Evolutionary conservation across 2,329 filamentous ascomycete species (phyloP).

Genomic region (Aspergillus sp.): DNA sequence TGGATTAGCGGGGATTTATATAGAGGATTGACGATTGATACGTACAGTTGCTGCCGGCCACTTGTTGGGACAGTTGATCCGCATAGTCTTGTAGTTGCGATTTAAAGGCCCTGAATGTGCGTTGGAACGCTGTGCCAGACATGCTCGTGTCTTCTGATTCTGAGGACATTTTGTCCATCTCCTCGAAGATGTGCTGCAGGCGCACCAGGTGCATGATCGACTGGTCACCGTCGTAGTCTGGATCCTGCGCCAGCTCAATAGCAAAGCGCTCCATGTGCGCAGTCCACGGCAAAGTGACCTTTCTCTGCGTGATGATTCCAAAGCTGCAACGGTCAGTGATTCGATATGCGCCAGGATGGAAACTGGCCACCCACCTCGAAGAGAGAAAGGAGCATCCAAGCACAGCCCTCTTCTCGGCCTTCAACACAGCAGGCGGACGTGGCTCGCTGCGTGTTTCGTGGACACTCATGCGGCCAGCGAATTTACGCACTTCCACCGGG

Average conservation of each 20-base stretch:
- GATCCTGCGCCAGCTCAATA: constrained; percentile 4
- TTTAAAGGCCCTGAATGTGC: neutral
- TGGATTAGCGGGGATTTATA: neutral
- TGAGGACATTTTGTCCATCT: constrained; percentile 2
- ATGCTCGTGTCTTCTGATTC: neutral
- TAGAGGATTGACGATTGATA: neutral
- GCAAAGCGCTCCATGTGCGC: constrained; percentile 11
- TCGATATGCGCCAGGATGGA: no score
- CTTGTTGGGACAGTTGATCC: neutral
- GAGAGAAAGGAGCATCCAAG: constrained; percentile 47
- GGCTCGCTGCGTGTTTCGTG: neutral
- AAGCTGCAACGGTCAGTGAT: neutral
- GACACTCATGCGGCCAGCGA: constrained; percentile 23
- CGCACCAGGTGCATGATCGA: constrained; percentile 15
- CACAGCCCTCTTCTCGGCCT: constrained; percentile 46
- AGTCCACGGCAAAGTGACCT: constrained; percentile 9
- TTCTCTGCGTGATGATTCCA: constrained; percentile 14
- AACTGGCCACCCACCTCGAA: constrained; percentile 33
- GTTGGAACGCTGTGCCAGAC: neutral
- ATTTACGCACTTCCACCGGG: constrained; percentile 25
- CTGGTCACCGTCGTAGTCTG: constrained; percentile 13
- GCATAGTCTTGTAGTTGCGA: constrained; percentile 2
- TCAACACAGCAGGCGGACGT: constrained; percentile 25
- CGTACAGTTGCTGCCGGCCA: neutral
- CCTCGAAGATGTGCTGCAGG: constrained; percentile 15